Evolutionary conservation across 352 stramenopile genomes (phyloP), one percentile per base, ranked within the genome.

Genomic region (Globisporangium paroecandrum): DNA sequence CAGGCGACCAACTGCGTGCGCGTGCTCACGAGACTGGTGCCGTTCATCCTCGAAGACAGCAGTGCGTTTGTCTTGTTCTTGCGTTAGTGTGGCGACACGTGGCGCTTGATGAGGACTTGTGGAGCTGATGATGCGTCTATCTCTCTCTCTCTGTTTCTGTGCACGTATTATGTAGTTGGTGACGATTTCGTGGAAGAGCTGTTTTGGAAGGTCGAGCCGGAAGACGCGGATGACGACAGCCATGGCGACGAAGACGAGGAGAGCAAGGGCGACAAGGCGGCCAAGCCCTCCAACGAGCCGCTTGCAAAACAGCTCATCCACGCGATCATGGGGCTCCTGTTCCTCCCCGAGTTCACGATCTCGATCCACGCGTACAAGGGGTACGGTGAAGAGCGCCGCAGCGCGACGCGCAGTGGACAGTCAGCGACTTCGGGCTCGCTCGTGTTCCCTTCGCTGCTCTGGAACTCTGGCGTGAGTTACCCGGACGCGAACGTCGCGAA

Each of bases 1-100:
- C 86, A 96, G 69, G 88, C 88, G 13, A 85, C 89, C 51, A 96
- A 96, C 68, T 96, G 88, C 64, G 87, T 90, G 64, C 85, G 88
- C 43, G 85, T 96, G 43, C 71, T 96, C 32, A 94, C 88, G 56
- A 77, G 88, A 1, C 74, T 94, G 46, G 86, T 96, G 65, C 87
- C 88, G 4, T 96, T 94, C 73, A 94, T 95, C 56, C 76, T 95
- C 9, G 88, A 95, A 64, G 88, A 93, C 61, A 71, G 64, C 24
- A 82, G 77, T 77, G 32, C 64, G 69, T 66, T 25, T 25, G 10
- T 53, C 7, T 34, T 53, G 12, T 34, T 20, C 15, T 22, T 22
- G 9, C 1, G 8, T 53, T 8, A 20, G 20, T 10, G 2, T 53
- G 22, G 0, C 24, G 15, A 27, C 6, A 15, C 24, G 22, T 24